Conservation (phyloP, 2,329 filamentous ascomycete species). For the Penicillium sp. region DNA sequence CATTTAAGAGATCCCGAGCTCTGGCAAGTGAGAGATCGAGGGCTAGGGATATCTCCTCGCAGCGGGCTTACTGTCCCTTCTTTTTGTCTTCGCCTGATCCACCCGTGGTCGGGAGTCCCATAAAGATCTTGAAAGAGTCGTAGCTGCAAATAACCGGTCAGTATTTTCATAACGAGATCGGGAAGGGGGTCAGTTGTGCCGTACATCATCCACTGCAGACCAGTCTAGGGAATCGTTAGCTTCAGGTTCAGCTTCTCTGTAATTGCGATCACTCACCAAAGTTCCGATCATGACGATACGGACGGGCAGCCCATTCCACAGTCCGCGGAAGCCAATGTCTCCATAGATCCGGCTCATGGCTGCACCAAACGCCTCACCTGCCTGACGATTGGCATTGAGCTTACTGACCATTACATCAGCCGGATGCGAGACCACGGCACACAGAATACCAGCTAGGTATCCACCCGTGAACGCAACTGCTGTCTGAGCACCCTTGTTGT, state of each 20-base stretch:
- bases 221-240: constrained; percentile 52
- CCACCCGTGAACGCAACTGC: constrained; percentile 80
- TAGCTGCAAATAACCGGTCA: constrained; percentile 35
- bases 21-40: background rate
- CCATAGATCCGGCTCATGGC: constrained; percentile 79
- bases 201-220: constrained; percentile 92
- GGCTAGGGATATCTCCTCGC: background rate
- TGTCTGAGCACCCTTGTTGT: constrained; percentile 77
- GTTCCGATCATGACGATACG: constrained; percentile 87
- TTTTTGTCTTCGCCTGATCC: constrained; percentile 56
- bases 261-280: constrained; percentile 39
- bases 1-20: background rate
- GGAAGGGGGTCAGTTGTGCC: constrained; percentile 28
- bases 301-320: constrained; percentile 88
- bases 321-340: constrained; percentile 80
- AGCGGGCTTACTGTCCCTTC: constrained; percentile 20
- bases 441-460: constrained; percentile 84
- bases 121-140: constrained; percentile 86
- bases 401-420: constrained; percentile 92
- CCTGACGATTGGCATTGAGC: constrained; percentile 73
- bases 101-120: constrained; percentile 81
- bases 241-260: background rate
- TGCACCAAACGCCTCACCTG: constrained; percentile 73
- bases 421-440: constrained; percentile 76
- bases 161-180: constrained; percentile 5